Base-by-base conservation (phyloP, 2,329 filamentous ascomycete genomes). In the Celoporthe dispersa region DNA sequence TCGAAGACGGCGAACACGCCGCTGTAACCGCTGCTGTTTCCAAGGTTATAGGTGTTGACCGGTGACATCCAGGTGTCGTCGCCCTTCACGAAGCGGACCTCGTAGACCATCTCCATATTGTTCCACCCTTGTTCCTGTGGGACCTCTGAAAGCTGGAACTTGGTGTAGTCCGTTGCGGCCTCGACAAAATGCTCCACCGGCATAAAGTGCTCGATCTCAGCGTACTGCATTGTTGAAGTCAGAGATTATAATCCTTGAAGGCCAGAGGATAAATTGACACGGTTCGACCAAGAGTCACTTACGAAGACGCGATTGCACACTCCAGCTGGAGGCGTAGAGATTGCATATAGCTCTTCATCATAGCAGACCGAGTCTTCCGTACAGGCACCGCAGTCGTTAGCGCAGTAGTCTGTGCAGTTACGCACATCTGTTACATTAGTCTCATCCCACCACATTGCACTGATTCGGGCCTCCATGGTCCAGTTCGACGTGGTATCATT, bases 1-100 rank as follows among this genome's bases (percentile, higher is more conserved):
- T 62, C 35, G 11, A 62, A 11, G 35, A 62, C 60, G 60, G 60
- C 60, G 60, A 62, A 44, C 5, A 62, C 60, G 25, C 60, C 60
- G 60, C 35, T 62, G 51, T 55, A 55, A 6, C 11, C 6, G 25
- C 60, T 62, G 35, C 35, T 35, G 60, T 62, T 62, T 25, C 60
- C 60, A 9, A 62, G 60, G 37, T 62, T 62, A 22, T 62, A 62
- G 19, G 35, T 62, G 60, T 62, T 62, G 33, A 62, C 60, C 9
- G 60, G 60, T 19, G 60, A 62, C 60, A 62, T 62, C 60, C 60
- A 62, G 8, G 37, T 62, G 35, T 62, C 60, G n/a, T 62, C 60
- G 12, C 35, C 60, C 37, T 62, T 62, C 35, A 62, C 60, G 60
- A 62, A 62, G 37, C 60, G 60, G 7, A 62, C 60, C 60, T 41